Conservation (phyloP, 1,284 basidiomycete species). For the Takashimella tepidaria region DNA sequence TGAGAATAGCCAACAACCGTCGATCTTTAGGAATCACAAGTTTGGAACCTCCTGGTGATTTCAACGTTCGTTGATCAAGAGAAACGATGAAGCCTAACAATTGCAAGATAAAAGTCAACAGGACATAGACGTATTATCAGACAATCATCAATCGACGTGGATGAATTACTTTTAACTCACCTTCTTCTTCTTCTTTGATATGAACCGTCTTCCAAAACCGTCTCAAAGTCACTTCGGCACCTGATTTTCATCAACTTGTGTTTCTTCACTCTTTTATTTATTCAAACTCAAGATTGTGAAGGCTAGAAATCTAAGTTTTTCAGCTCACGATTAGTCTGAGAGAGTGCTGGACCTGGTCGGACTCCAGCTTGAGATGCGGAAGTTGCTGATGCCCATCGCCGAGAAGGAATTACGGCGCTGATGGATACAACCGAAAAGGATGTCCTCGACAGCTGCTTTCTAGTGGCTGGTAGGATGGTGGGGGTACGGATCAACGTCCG, state of each 20-base stretch:
- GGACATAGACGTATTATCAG: too few relatives aligned
- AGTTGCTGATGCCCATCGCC: neutral
- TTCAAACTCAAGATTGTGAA: neutral
- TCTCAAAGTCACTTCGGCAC: conserved; percentile 74
- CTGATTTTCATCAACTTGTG: conserved; percentile 48
- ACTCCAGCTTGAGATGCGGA: conserved; percentile 4
- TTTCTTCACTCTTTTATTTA: neutral
- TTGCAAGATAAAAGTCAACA: neutral
- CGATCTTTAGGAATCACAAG: conserved; percentile 69
- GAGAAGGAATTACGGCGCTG: conserved; percentile 1
- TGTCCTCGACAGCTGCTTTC: neutral
- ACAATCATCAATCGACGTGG: too few relatives aligned
- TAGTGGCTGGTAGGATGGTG: too few relatives aligned
- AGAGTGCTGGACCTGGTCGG: conserved; percentile 27
- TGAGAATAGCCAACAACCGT: conserved; percentile 68
- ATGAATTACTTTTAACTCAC: conserved; percentile 20
- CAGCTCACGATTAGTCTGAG: conserved; percentile 37
- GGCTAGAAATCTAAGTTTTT: too few relatives aligned
- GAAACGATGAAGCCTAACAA: conserved; percentile 60
- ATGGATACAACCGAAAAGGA: conserved; percentile 1
- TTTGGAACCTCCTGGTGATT: conserved; percentile 75
- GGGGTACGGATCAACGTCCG: too few relatives aligned
- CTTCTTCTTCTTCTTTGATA: conserved; percentile 57
- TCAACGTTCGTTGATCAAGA: conserved; percentile 77
- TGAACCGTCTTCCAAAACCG: conserved; percentile 88